These are phyloP conservation scores for Teratosphaeria gauchensis DNA, from an alignment of 2,329 filamentous ascomycete genomes.

Conservation along the genomic window DNA sequence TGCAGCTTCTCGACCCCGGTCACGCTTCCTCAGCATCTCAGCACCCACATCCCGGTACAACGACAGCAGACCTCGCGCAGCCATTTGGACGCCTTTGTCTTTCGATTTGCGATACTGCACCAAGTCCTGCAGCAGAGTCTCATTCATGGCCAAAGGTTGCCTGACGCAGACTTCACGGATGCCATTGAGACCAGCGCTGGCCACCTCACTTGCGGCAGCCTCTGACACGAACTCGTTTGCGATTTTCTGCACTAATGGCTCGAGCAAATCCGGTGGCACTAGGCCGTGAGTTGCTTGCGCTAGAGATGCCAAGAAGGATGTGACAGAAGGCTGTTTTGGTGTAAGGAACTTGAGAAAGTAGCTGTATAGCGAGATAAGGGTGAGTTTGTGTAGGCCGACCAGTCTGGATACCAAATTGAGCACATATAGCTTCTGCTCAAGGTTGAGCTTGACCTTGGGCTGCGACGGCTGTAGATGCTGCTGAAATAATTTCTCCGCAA, in stretches of 20 bases:
- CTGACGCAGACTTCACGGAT: constrained; percentile 89
- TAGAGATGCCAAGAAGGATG: constrained; percentile 82
- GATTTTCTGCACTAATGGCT: constrained; percentile 87
- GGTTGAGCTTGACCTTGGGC: constrained; percentile 69
- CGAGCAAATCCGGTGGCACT: constrained; percentile 83
- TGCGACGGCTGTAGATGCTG: constrained; percentile 71
- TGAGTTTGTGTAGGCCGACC: constrained; percentile 86
- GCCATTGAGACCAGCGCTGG: constrained; percentile 82
- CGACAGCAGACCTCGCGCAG: constrained; percentile 80
- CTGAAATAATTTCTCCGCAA: constrained; percentile 78
- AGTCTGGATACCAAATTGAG: constrained; percentile 84
- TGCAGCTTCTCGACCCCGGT: constrained; percentile 82
- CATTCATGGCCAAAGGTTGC: constrained; percentile 92
- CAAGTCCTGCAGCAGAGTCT: constrained; percentile 89
- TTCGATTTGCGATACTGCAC: constrained; percentile 96
- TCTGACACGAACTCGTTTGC: constrained; percentile 98
- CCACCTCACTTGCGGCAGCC: constrained; percentile 81
- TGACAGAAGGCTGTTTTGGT: constrained; percentile 79
- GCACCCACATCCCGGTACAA: constrained; percentile 87
- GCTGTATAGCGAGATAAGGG: constrained; percentile 81
- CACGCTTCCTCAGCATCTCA: constrained; percentile 77
- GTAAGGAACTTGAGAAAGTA: constrained; percentile 90
- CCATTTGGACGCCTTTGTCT: constrained; percentile 99
- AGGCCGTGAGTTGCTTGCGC: constrained; percentile 86
- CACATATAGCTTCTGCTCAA: constrained; percentile 84